A percentile compares a stretch with the other conserved stretches of the same genome.
Evolutionary conservation across 306 rosid genomes (phyloP).

Genomic region (Vachellia collinsii): DNA sequence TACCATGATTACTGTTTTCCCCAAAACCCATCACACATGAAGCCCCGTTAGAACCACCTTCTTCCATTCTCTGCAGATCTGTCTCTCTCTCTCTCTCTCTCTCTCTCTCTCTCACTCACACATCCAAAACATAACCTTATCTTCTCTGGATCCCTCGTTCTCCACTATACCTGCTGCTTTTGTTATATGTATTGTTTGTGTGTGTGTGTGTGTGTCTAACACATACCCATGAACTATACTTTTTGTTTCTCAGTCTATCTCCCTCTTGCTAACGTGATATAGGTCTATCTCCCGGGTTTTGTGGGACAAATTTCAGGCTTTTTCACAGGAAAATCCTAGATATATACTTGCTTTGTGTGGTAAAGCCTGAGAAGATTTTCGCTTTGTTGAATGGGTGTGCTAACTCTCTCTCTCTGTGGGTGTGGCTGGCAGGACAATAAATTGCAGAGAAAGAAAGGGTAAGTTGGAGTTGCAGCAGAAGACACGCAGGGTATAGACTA

Average conservation of each 20-base stretch:
- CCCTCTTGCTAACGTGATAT: not conserved
- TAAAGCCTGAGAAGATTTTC: constrained; percentile 40
- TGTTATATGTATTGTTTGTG: not conserved
- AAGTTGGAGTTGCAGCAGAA: not conserved
- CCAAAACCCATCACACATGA: constrained; percentile 61
- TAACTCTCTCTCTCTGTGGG: not conserved
- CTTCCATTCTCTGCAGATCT: not conserved
- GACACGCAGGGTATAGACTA: constrained; percentile 30
- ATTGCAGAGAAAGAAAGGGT: not conserved
- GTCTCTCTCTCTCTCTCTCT: not conserved
- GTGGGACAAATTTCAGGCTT: constrained; percentile 58
- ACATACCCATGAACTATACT: not conserved
- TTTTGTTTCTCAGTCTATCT: not conserved
- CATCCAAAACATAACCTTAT: not conserved
- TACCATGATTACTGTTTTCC: constrained; percentile 38
- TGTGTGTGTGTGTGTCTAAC: not conserved
- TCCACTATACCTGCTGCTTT: not conserved
- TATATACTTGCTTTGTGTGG: constrained; percentile 34
- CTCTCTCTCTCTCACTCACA: not conserved
- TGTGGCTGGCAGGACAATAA: not conserved
- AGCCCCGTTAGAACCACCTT: constrained; percentile 38
- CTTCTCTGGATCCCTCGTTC: not conserved
- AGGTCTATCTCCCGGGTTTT: constrained; percentile 72
- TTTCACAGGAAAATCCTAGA: constrained; percentile 55
- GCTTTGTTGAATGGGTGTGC: constrained; percentile 27